Percentiles rank a stretch among this genome's conserved stretches.
Conservation (phyloP, 208 protist species). For the Porcisia deanei region DNA sequence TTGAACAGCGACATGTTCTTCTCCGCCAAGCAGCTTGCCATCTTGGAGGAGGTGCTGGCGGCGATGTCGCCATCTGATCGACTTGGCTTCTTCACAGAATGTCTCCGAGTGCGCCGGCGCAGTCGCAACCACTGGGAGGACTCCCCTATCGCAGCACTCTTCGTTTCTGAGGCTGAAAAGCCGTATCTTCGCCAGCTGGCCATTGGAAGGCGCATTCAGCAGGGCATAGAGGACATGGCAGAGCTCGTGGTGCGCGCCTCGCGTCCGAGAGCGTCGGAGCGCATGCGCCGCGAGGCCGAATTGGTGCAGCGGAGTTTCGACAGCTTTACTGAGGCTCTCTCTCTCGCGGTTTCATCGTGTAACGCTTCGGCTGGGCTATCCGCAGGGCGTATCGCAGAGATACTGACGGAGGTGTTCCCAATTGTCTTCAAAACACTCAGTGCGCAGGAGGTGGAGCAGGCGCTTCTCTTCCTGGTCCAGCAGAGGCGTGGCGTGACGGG, state of each 20-base stretch:
- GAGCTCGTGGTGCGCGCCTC: constrained; percentile 29
- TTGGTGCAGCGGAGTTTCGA: constrained; percentile 32
- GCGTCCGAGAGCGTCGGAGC: constrained; percentile 18
- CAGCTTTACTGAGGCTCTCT: constrained; percentile 35
- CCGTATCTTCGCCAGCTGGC: constrained; percentile 46
- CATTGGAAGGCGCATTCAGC: constrained; percentile 32
- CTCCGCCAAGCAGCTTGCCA: constrained; percentile 48
- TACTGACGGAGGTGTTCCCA: constrained; percentile 35
- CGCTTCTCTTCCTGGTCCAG: constrained; percentile 29
- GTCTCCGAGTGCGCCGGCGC: constrained; percentile 63
- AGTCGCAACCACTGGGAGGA: constrained; percentile 81
- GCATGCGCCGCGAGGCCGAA: constrained; percentile 27
- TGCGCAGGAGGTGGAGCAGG: constrained; percentile 35
- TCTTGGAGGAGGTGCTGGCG: constrained; percentile 56
- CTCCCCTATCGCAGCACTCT: constrained; percentile 71
- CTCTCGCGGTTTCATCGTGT: constrained; percentile 12
- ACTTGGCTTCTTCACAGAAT: constrained; percentile 71
- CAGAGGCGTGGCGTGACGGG: constrained; percentile 4
- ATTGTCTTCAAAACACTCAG: constrained; percentile 33
- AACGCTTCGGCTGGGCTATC: constrained; percentile 12
- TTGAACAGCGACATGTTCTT: constrained; percentile 92
- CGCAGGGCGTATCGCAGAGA: constrained; percentile 19
- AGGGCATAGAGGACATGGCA: constrained; percentile 38
- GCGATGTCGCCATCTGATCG: constrained; percentile 41
- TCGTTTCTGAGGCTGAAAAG: constrained; percentile 37